phyloP scores from a whole-genome alignment of 768 basidiomycete genomes.

The Lentinula sp. region DNA sequence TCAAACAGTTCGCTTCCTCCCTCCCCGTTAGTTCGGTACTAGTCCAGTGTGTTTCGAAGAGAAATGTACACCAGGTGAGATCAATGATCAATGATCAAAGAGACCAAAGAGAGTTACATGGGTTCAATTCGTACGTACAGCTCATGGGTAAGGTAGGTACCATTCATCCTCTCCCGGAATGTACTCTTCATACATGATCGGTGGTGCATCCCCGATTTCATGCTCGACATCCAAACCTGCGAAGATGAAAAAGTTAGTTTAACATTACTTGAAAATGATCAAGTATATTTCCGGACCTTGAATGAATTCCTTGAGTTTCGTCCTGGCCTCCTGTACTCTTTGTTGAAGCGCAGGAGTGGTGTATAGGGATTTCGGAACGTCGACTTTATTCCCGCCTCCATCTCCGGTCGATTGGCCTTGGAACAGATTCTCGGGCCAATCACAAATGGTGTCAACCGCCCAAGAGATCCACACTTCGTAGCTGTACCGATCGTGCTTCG shows the following conservation, averaged over 20 bases:
- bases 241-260: not conserved
- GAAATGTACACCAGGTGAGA: too few relatives aligned
- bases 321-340: not conserved
- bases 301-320: not conserved
- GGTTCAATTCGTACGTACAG: too few relatives aligned
- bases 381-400: not conserved
- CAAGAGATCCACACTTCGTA: slow-evolving; percentile 1
- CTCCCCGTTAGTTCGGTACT: too few relatives aligned
- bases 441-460: not conserved
- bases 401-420: slow-evolving; percentile 1
- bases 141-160: not conserved
- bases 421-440: not conserved
- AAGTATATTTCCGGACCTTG: not conserved
- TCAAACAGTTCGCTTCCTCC: too few relatives aligned
- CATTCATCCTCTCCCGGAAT: slow-evolving; percentile 1
- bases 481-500: not conserved
- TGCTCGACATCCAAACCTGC: not conserved
- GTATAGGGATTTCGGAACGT: not conserved
- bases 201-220: not conserved
- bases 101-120: too few relatives aligned
- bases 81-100: too few relatives aligned
- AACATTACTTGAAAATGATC: not conserved
- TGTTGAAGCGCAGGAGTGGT: not conserved
- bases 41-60: too few relatives aligned
- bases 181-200: not conserved